Conservation (phyloP, 192 early-diverging fungal genomes). For the Entomortierella parvispora region DNA sequence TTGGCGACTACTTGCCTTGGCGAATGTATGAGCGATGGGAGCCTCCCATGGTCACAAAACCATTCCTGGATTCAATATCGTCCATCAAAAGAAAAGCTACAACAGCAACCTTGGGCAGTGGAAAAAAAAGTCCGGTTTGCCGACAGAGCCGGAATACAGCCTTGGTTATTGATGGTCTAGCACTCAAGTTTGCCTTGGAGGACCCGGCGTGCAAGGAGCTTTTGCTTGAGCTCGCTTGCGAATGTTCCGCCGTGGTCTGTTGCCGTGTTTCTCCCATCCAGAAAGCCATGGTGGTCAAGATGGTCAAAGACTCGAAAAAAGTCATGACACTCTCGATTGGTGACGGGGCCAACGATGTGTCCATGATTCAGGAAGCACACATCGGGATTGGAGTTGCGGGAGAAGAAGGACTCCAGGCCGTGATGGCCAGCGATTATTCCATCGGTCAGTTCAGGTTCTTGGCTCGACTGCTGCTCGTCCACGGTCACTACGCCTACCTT, state of each 20-base stretch:
- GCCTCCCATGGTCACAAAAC: not conserved
- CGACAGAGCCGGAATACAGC: slow-evolving; percentile 41
- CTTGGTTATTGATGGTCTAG: slow-evolving; percentile 77
- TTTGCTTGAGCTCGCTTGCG: slow-evolving; percentile 63
- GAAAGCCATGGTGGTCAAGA: slow-evolving; percentile 77
- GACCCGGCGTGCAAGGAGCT: slow-evolving; percentile 52
- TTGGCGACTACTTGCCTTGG: slow-evolving; percentile 4
- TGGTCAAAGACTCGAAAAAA: slow-evolving; percentile 72
- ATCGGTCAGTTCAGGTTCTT: slow-evolving; percentile 79
- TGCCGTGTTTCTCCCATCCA: slow-evolving; percentile 84
- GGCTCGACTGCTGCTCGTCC: slow-evolving; percentile 71
- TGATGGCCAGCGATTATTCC: slow-evolving; percentile 79
- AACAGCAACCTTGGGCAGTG: slow-evolving; percentile 11
- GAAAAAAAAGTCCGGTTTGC: slow-evolving; percentile 1
- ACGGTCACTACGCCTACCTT: slow-evolving; percentile 75
- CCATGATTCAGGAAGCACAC: slow-evolving; percentile 86
- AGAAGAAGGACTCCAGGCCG: slow-evolving; percentile 82
- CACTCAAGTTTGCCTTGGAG: slow-evolving; percentile 66
- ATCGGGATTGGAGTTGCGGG: slow-evolving; percentile 82
- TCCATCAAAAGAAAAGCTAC: slow-evolving; percentile 10
- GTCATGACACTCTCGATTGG: slow-evolving; percentile 81
- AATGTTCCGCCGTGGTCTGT: slow-evolving; percentile 75
- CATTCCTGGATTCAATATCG: slow-evolving; percentile 3
- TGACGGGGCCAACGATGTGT: slow-evolving; percentile 87
- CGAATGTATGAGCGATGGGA: slow-evolving; percentile 5